Evolutionary conservation across 2,329 filamentous ascomycete species (phyloP).

Genomic region (Teratosphaeriaceae sp.): DNA sequence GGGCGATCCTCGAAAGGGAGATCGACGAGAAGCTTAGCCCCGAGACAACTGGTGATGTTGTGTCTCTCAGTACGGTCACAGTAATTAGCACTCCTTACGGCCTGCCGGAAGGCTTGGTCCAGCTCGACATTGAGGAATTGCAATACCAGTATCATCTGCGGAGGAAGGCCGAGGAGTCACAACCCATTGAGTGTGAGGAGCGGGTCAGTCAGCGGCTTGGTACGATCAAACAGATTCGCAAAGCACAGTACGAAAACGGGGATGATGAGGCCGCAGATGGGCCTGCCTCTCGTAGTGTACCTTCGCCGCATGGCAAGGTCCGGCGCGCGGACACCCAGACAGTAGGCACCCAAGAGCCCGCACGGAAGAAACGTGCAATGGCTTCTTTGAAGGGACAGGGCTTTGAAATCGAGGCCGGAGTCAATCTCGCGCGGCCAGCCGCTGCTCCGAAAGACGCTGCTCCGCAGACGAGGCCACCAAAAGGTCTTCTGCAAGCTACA

Average conservation of each 20-base stretch:
- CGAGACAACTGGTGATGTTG: constrained; percentile 22
- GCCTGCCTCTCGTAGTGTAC: background rate
- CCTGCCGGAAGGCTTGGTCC: constrained; percentile 18
- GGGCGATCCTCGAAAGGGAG: constrained; percentile 18
- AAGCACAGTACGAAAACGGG: constrained; percentile 5
- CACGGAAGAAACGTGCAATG: constrained; percentile 8
- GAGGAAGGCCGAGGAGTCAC: constrained; percentile 14
- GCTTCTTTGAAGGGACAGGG: constrained; percentile 19
- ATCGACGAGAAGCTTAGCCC: constrained; percentile 13
- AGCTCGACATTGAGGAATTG: constrained; percentile 21
- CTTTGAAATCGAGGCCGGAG: constrained; percentile 18
- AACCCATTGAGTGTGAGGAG: constrained; percentile 14
- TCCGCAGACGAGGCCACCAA: background rate
- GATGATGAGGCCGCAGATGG: constrained; percentile 6
- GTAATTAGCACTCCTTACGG: constrained; percentile 24
- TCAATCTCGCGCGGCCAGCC: constrained; percentile 22
- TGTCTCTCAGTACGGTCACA: constrained; percentile 16
- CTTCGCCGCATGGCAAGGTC: background rate
- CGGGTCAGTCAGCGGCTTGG: constrained; percentile 15
- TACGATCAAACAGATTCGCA: constrained; percentile 16
- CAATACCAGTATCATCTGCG: constrained; percentile 23
- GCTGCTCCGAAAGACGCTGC: background rate
- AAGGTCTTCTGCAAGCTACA: background rate
- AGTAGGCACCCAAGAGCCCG: background rate
- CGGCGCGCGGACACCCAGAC: background rate